Evolutionary conservation across 2,329 filamentous ascomycete species (phyloP), one percentile per base, ranked within the genome.

Genomic region (Pseudogymnoascus sp.): DNA sequence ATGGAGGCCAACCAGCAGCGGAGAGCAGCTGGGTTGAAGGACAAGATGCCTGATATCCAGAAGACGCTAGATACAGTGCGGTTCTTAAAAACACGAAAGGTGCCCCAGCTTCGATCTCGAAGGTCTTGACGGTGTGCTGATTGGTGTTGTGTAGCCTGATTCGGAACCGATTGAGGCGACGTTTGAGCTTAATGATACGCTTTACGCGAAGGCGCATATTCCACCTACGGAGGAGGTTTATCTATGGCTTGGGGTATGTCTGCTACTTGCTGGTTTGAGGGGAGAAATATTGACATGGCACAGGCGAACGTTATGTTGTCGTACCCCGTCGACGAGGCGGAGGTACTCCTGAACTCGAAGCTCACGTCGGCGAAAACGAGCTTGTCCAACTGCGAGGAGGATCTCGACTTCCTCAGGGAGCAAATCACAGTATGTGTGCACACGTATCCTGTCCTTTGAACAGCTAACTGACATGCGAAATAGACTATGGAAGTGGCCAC

Each of bases 231-330:
- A 96, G 6, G 93, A 99, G 75, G 93, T 99, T 11, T 96, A 96
- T 74, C 82, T 99, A 63, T 99, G 95, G 95, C 83, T 99, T n/a
- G 95, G 95, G 36, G 89, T 90, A 81, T 23, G 83, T 79, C 21
- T n/a, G 34, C 1, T 21, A 25, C 16, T 48, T 6, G 16, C n/a
- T 31, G 25, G 11, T 25, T 21, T 4, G 0, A 11, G 21, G 23
- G 43, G 54, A 60, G 28, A 13, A 10, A 13, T n/a, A 41, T 11
- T 73, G 62, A 72, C 63, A 45, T 61, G 13, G 31, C 31, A 43
- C 66, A 90, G 88, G 93, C 95, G 64, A 99, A 99, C 72, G 93
- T 98, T 60, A 99, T 99, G 95, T 81, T 99, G 65, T 87, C 95
- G 61, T 99, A 99, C 75, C 91, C 93, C 3, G 87, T 98, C 67